Percentiles rank a stretch among this genome's conserved stretches.
phyloP scores from a whole-genome alignment of 2,329 filamentous ascomycete species.

The Meredithiella fracta region DNA sequence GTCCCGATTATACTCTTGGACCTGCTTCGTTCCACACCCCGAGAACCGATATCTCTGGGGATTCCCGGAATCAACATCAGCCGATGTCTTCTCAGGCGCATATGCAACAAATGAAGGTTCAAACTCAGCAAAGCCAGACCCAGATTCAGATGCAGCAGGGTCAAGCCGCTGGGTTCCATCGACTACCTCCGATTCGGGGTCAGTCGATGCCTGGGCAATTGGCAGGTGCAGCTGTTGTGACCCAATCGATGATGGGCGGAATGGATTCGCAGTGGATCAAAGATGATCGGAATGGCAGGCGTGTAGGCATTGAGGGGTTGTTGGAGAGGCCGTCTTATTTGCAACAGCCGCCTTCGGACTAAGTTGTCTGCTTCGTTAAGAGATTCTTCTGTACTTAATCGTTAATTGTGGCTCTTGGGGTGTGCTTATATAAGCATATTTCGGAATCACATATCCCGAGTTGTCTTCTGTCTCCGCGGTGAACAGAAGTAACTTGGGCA shows the following conservation, averaged over 20 bases:
- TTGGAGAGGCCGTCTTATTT: slow-evolving; percentile 37
- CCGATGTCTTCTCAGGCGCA: slow-evolving; percentile 2
- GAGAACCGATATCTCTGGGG: slow-evolving; percentile 30
- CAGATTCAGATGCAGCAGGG: slow-evolving; percentile 8
- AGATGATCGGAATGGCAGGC: slow-evolving; percentile 31
- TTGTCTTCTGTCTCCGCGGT: too few relatives aligned
- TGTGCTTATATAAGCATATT: too few relatives aligned
- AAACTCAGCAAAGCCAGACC: slow-evolving; percentile 4
- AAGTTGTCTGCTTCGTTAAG: background rate
- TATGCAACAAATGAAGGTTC: slow-evolving; percentile 3
- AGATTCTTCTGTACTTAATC: background rate
- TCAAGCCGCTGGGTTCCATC: slow-evolving; percentile 18
- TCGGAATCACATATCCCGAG: too few relatives aligned
- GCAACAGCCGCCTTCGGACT: slow-evolving; percentile 16
- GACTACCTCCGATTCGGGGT: slow-evolving; percentile 33
- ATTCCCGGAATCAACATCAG: slow-evolving; percentile 15
- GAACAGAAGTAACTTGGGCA: background rate
- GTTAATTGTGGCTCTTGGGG: background rate
- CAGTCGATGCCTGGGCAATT: slow-evolving; percentile 16
- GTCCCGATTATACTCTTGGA: slow-evolving; percentile 28
- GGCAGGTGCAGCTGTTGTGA: background rate
- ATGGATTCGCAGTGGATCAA: slow-evolving; percentile 22
- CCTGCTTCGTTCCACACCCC: slow-evolving; percentile 36
- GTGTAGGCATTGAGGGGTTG: slow-evolving; percentile 45
- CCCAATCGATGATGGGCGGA: slow-evolving; percentile 7